Conservation (phyloP, 352 stramenopile genomes). For the Peronospora destructor region DNA sequence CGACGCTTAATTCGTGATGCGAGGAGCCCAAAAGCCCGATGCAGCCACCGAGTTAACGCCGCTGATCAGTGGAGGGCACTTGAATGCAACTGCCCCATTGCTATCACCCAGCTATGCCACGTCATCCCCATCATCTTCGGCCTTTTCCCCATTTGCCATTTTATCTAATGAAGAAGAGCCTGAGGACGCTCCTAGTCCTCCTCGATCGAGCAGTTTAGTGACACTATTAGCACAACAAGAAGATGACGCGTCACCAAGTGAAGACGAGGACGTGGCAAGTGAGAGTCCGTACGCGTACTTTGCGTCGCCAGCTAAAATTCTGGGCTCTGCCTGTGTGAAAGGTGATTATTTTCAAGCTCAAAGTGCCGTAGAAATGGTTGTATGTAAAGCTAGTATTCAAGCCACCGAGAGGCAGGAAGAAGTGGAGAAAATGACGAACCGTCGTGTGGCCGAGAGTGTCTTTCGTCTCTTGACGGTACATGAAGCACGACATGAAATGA, state of each 20-base stretch:
- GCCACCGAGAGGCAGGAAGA: conserved; percentile 20
- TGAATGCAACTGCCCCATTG: conserved; percentile 14
- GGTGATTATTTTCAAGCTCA: conserved; percentile 69
- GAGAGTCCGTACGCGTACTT: conserved; percentile 44
- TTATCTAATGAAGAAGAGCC: conserved; percentile 4
- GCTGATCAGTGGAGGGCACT: conserved; percentile 28
- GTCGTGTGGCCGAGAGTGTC: conserved; percentile 27
- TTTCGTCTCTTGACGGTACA: conserved; percentile 55
- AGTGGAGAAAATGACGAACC: conserved; percentile 5
- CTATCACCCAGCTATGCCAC: conserved; percentile 44
- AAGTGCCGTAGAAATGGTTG: conserved; percentile 50
- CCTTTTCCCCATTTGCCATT: conserved; percentile 35
- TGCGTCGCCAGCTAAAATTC: conserved; percentile 51
- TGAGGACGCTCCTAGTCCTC: conserved; percentile 6
- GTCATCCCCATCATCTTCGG: conserved; percentile 35
- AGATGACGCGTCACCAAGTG: conserved; percentile 9
- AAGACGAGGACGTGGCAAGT: conserved; percentile 27
- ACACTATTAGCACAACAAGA: conserved; percentile 18
- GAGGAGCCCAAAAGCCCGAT: conserved; percentile 12
- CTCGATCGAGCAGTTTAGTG: conserved; percentile 13
- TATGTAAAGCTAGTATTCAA: conserved; percentile 29
- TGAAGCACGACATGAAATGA: conserved; percentile 71
- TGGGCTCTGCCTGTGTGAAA: conserved; percentile 68
- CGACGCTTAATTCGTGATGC: conserved; percentile 10
- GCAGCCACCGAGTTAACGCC: conserved; percentile 48